Evolutionary conservation across 73 alveolate genomes (phyloP).

Genomic region (Paraurostyla sp.): DNA sequence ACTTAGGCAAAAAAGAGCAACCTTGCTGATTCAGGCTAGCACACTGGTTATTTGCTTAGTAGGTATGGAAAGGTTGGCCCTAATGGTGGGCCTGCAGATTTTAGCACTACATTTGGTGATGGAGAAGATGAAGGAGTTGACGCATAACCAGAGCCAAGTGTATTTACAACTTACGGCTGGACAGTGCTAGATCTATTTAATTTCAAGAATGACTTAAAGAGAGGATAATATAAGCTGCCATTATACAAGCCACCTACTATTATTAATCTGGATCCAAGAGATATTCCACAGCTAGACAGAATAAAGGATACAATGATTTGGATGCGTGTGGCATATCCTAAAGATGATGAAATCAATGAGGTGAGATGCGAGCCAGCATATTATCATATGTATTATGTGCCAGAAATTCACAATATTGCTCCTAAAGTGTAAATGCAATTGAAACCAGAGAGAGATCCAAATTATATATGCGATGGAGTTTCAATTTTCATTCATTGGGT

Average conservation of each 20-base stretch:
- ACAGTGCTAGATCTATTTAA: conserved; percentile 86
- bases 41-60: conserved; percentile 65
- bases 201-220: conserved; percentile 75
- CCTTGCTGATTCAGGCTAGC: not conserved
- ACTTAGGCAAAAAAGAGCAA: not conserved
- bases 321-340: conserved; percentile 73
- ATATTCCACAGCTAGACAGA: conserved; percentile 59
- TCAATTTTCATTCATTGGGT: conserved; percentile 52
- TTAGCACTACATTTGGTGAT: conserved; percentile 46
- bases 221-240: conserved; percentile 73
- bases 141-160: conserved; percentile 7
- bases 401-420: conserved; percentile 80
- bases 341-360: conserved; percentile 72
- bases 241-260: conserved; percentile 75
- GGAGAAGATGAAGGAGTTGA: conserved; percentile 30
- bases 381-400: conserved; percentile 75
- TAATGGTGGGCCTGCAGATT: not conserved
- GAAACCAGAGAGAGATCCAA: conserved; percentile 75
- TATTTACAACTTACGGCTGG: conserved; percentile 87
- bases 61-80: conserved; percentile 52
- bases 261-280: conserved; percentile 66
- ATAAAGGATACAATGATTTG: conserved; percentile 70
- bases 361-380: conserved; percentile 72
- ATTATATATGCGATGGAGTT: conserved; percentile 70
- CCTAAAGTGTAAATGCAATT: conserved; percentile 71